phyloP scores from a whole-genome alignment of 805 yeast species.

The Wickerhamomyces pijperi region DNA sequence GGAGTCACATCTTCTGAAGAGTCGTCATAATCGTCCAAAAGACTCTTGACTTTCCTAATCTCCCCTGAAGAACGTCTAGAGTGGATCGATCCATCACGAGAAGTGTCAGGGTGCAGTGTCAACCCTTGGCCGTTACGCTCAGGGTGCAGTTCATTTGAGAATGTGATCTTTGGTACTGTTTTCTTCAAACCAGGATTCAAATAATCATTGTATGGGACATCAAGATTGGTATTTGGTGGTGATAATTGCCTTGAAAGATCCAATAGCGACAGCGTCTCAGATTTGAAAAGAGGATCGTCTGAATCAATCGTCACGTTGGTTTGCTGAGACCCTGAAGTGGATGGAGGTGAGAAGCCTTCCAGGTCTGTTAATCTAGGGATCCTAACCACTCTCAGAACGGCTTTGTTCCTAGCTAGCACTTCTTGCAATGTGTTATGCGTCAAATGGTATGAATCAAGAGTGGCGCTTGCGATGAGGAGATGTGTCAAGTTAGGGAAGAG shows the following conservation, averaged over 20 bases:
- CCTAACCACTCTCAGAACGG: background rate
- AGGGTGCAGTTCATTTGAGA: background rate
- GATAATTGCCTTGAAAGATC: background rate
- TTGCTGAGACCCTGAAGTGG: background rate
- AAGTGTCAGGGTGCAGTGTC: too few species aligned
- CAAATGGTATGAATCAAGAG: background rate
- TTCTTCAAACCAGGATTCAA: background rate
- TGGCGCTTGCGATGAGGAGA: background rate
- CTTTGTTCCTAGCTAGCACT: background rate
- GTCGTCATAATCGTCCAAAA: background rate
- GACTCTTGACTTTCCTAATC: background rate
- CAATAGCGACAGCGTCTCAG: background rate
- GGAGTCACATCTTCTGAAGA: background rate
- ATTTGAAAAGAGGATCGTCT: background rate
- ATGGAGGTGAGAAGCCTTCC: background rate
- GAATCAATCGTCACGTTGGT: background rate
- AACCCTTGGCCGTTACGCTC: background rate
- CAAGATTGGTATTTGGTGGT: background rate
- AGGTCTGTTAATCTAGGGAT: background rate
- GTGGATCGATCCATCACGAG: background rate
- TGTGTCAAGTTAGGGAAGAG: background rate
- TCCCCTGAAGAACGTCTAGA: background rate
- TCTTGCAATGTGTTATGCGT: background rate
- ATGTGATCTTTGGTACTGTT: background rate
- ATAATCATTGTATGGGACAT: background rate